phyloP scores from a whole-genome alignment of 352 stramenopile species.

The Ochromonadaceae sp. region DNA sequence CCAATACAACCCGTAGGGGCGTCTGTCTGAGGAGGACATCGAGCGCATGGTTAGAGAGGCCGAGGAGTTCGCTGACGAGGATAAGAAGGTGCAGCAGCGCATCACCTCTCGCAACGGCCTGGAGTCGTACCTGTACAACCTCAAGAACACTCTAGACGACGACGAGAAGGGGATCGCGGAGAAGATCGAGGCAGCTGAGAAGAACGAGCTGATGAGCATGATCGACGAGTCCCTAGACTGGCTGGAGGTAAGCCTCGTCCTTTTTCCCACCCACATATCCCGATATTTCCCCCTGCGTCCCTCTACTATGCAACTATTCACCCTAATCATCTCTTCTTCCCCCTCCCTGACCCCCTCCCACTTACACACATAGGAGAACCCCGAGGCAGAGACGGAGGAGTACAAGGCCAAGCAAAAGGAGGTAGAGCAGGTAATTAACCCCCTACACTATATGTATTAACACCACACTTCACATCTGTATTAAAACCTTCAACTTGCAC shows the following conservation, averaged over 20 bases:
- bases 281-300: no score
- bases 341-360: no score
- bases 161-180: slow-evolving; percentile 83
- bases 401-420: slow-evolving; percentile 96
- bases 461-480: no score
- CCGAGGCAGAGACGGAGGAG: slow-evolving; percentile 93
- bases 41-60: slow-evolving; percentile 96
- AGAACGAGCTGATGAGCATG: slow-evolving; percentile 68
- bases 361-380: no score
- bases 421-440: slow-evolving; percentile 86
- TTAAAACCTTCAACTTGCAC: no score
- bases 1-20: no score
- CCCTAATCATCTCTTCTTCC: no score
- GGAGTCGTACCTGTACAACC: slow-evolving; percentile 88
- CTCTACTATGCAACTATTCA: no score
- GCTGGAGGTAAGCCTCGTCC: no score
- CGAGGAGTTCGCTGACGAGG: slow-evolving; percentile 94
- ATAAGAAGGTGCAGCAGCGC: slow-evolving; percentile 89
- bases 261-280: no score
- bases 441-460: no score
- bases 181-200: slow-evolving; percentile 88
- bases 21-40: slow-evolving; percentile 95
- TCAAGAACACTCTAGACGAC: slow-evolving; percentile 80
- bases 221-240: slow-evolving; percentile 97
- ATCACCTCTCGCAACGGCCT: slow-evolving; percentile 91